phyloP scores from a whole-genome alignment of 176 grass and related monocot species.

The Rhynchospora breviuscula region DNA sequence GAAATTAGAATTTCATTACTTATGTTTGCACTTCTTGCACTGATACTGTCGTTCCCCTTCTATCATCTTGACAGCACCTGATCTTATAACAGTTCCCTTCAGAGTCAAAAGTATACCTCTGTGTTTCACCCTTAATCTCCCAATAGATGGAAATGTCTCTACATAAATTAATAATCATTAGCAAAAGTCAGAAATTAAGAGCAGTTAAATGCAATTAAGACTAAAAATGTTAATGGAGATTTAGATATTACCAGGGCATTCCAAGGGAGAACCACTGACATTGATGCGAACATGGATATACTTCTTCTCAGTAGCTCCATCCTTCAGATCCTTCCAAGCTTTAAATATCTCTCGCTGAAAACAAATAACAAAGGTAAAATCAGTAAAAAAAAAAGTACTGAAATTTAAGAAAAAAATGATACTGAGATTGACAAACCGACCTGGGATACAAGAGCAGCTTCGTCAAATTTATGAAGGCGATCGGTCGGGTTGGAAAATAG shows the following conservation, averaged over 20 bases:
- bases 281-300: constrained; percentile 66
- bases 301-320: constrained; percentile 23
- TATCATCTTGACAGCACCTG: constrained; percentile 80
- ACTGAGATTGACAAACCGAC: neutral
- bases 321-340: neutral
- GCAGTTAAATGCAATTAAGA: neutral
- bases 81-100: constrained; percentile 78
- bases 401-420: neutral
- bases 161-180: neutral
- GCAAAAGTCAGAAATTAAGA: neutral
- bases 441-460: constrained; percentile 37
- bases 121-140: constrained; percentile 80
- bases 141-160: constrained; percentile 76
- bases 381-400: neutral
- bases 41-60: constrained; percentile 59
- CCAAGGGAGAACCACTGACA: constrained; percentile 49
- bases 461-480: constrained; percentile 31
- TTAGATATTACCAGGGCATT: constrained; percentile 41
- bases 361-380: neutral
- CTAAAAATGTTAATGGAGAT: constrained; percentile 15
- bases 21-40: constrained; percentile 70
- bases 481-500: constrained; percentile 38
- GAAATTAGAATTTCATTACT: constrained; percentile 29
- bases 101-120: constrained; percentile 57
- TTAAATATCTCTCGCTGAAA: constrained; percentile 30